These are phyloP conservation scores for Oenanthe javanica DNA, from an alignment of 140 eudicot genomes.

Conservation along the genomic window DNA sequence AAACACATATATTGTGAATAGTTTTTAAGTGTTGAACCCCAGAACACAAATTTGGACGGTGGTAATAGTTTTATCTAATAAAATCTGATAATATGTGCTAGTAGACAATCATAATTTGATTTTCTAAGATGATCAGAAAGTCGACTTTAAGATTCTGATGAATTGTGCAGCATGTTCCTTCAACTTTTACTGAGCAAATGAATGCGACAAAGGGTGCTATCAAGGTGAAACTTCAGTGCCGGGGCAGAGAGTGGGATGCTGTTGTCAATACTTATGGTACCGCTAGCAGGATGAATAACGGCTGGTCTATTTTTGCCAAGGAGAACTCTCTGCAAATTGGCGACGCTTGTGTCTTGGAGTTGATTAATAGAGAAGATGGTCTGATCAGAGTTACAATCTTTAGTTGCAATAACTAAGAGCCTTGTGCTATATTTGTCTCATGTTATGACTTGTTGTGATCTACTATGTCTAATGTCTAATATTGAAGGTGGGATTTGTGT, in stretches of 20 bases:
- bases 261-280: background rate
- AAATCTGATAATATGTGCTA: background rate
- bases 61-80: background rate
- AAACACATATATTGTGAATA: background rate
- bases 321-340: background rate
- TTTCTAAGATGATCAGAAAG: background rate
- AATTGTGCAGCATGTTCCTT: background rate
- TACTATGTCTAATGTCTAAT: no score
- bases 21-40: background rate
- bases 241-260: background rate
- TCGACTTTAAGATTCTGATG: background rate
- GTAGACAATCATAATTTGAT: background rate
- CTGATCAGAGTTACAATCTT: background rate
- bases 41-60: background rate
- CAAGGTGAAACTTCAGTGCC: background rate
- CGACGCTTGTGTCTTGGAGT: background rate
- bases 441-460: no score
- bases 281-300: background rate
- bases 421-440: background rate
- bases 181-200: background rate
- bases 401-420: background rate
- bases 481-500: no score
- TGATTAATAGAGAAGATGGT: background rate
- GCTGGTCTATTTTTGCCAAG: background rate
- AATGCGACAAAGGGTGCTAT: background rate